These are phyloP conservation scores for Ochetophila trinervis DNA, from an alignment of 306 rosid genomes.

Conservation along the genomic window DNA sequence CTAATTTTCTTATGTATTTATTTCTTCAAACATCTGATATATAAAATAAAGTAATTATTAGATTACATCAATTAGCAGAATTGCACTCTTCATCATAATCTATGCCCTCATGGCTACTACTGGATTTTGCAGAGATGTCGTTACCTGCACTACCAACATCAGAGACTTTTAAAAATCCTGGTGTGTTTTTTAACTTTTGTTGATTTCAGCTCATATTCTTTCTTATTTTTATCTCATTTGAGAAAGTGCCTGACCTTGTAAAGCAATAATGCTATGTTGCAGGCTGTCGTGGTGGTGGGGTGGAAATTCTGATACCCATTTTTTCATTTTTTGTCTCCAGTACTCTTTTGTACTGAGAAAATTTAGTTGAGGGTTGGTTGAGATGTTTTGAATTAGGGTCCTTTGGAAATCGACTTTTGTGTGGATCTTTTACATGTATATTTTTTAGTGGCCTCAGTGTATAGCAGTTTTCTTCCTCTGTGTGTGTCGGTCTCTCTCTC, in stretches of 20 bases:
- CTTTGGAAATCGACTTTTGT: too few species aligned
- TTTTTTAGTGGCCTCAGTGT: too few species aligned
- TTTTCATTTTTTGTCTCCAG: slow-evolving; percentile 51
- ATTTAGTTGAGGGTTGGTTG: too few species aligned
- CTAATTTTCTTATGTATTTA: slow-evolving; percentile 3
- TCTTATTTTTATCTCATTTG: neutral
- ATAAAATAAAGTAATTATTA: neutral
- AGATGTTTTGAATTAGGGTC: too few species aligned
- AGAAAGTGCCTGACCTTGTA: slow-evolving; percentile 17
- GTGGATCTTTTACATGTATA: too few species aligned
- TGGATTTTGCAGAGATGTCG: slow-evolving; percentile 83
- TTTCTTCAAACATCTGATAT: slow-evolving; percentile 1
- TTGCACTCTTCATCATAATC: slow-evolving; percentile 13
- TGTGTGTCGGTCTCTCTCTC: too few species aligned
- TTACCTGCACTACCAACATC: slow-evolving; percentile 91
- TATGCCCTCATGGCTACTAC: neutral
- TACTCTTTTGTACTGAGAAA: too few species aligned
- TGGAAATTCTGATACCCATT: slow-evolving; percentile 50
- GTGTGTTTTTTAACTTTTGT: slow-evolving; percentile 44
- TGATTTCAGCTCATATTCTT: neutral
- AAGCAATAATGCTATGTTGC: slow-evolving; percentile 38
- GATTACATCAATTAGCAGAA: slow-evolving; percentile 11
- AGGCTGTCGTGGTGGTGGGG: slow-evolving; percentile 61
- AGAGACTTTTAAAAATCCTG: slow-evolving; percentile 72
- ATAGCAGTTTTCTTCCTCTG: too few species aligned